These are phyloP conservation scores for Gymnopilus junonius DNA, from an alignment of 768 basidiomycete genomes.

Conservation along the genomic window DNA sequence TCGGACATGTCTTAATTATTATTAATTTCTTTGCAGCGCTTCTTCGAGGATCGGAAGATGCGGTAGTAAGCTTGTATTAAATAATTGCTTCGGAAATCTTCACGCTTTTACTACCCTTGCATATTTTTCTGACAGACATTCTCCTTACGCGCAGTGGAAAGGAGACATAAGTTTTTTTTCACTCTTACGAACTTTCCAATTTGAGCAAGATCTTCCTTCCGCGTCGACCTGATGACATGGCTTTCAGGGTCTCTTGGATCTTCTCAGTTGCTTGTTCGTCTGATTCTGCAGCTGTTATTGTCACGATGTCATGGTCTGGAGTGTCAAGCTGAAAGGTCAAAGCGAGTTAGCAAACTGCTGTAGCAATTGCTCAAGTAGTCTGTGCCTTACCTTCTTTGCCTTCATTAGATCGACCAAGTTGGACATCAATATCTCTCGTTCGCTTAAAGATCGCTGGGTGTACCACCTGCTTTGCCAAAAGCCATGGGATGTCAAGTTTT, in stretches of 20 bases:
- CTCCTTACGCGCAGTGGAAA: neutral
- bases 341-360: neutral
- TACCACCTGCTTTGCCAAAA: conserved; percentile 86
- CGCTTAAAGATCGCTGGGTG: conserved; percentile 44
- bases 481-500: conserved; percentile 74
- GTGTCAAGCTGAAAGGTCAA: conserved; percentile 54
- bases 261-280: conserved; percentile 46
- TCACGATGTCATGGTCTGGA: conserved; percentile 72
- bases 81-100: conserved; percentile 8
- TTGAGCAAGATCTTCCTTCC: conserved; percentile 49
- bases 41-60: conserved; percentile 88
- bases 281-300: conserved; percentile 43
- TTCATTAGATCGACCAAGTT: conserved; percentile 57
- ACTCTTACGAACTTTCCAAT: conserved; percentile 31
- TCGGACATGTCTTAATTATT: conserved; percentile 11
- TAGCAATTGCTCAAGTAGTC: neutral
- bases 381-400: conserved; percentile 49
- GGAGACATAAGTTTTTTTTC: neutral
- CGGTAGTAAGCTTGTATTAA: conserved; percentile 43
- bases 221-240: conserved; percentile 39
- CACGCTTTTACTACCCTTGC: neutral
- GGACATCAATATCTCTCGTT: conserved; percentile 55
- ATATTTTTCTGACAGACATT: neutral
- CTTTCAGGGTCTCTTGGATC: conserved; percentile 52
- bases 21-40: conserved; percentile 50